Evolutionary conservation across 2,329 filamentous ascomycete genomes (phyloP).

Genomic region (Apiospora koreana): DNA sequence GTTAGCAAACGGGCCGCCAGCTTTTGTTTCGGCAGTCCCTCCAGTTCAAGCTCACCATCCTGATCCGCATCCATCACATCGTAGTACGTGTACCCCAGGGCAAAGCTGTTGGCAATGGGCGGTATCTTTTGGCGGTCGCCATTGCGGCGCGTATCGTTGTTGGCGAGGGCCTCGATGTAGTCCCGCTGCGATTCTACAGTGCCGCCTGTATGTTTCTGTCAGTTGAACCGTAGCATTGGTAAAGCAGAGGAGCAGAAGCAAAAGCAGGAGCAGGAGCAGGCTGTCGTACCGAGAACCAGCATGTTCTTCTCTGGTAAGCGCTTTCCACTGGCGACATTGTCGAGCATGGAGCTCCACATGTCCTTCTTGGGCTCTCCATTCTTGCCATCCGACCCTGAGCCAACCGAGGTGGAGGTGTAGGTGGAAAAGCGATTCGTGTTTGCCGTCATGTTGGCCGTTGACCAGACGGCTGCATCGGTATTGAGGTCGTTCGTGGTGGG

Average conservation of each 20-base stretch:
- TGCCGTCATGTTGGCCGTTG: slow-evolving; percentile 45
- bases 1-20: slow-evolving; percentile 55
- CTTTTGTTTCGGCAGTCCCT: slow-evolving; percentile 19
- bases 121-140: slow-evolving; percentile 65
- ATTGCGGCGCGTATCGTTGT: slow-evolving; percentile 53
- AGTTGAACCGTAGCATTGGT: too few species aligned
- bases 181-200: slow-evolving; percentile 81
- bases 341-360: slow-evolving; percentile 92
- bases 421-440: slow-evolving; percentile 59
- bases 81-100: slow-evolving; percentile 91
- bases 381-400: slow-evolving; percentile 53
- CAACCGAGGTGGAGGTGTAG: slow-evolving; percentile 55
- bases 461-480: slow-evolving; percentile 5
- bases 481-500: not conserved
- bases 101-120: slow-evolving; percentile 88
- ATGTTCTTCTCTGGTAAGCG: slow-evolving; percentile 89
- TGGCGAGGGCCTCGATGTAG: slow-evolving; percentile 69
- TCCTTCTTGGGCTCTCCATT: slow-evolving; percentile 79
- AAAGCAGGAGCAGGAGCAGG: not conserved
- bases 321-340: slow-evolving; percentile 87
- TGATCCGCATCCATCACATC: slow-evolving; percentile 93
- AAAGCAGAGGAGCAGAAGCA: too few species aligned
- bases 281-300: slow-evolving; percentile 71
- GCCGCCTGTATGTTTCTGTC: slow-evolving; percentile 57
- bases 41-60: slow-evolving; percentile 62